Evolutionary conservation across 495 filamentous ascomycete genomes (phyloP).

Genomic region (Parmelia sp.): DNA sequence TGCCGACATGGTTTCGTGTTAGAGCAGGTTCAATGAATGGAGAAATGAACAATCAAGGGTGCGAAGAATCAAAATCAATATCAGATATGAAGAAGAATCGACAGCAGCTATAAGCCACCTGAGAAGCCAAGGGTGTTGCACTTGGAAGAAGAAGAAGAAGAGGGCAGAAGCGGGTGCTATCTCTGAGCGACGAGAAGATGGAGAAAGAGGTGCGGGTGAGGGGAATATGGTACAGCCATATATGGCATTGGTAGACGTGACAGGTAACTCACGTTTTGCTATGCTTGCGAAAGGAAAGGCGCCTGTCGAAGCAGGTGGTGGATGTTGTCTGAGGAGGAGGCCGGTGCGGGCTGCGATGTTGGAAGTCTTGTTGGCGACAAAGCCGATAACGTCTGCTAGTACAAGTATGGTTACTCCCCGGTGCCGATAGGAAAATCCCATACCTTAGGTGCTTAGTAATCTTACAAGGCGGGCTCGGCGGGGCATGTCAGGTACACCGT

Average conservation of each 20-base stretch:
- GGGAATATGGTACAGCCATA: slow-evolving; percentile 26
- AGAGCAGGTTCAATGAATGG: slow-evolving; percentile 24
- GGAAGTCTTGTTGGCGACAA: slow-evolving; percentile 12
- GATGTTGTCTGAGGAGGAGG: slow-evolving; percentile 14
- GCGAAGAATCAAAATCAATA: slow-evolving; percentile 31
- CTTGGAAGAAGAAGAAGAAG: slow-evolving; percentile 17
- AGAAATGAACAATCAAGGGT: slow-evolving; percentile 17
- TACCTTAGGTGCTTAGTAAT: too few relatives aligned
- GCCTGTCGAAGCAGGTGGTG: slow-evolving; percentile 9
- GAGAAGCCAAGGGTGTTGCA: slow-evolving; percentile 17
- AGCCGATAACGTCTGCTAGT: slow-evolving; percentile 5
- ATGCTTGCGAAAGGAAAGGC: slow-evolving; percentile 4
- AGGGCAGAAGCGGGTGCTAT: slow-evolving; percentile 17
- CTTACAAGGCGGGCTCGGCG: too few relatives aligned
- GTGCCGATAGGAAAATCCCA: not conserved
- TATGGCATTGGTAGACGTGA: slow-evolving; percentile 26
- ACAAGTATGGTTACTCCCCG: not conserved
- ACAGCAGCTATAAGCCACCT: slow-evolving; percentile 21
- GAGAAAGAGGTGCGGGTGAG: slow-evolving; percentile 20
- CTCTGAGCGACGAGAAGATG: slow-evolving; percentile 12
- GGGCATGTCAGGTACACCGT: too few relatives aligned
- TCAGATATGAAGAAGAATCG: slow-evolving; percentile 23
- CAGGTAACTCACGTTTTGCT: slow-evolving; percentile 28
- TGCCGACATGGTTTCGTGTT: slow-evolving; percentile 27
- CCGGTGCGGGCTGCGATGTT: slow-evolving; percentile 14